Percentiles rank a stretch among this genome's conserved stretches.
phyloP scores from a whole-genome alignment of 306 rosid species.

The Elaeagnus macrophylla region DNA sequence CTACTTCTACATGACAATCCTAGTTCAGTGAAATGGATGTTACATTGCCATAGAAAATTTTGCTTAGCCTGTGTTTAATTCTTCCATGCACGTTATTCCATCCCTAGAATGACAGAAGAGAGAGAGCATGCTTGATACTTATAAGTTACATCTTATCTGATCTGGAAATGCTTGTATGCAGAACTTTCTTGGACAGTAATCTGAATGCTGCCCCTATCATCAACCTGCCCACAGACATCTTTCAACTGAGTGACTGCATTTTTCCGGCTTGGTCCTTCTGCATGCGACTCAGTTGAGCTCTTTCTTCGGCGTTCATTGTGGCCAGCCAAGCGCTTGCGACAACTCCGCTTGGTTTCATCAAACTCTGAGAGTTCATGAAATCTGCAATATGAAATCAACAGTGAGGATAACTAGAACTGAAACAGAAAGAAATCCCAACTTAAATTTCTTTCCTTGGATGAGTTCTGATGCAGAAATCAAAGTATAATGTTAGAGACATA shows the following conservation, averaged over 20 bases:
- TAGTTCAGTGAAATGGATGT: constrained; percentile 2
- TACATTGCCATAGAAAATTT: neutral
- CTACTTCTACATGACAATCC: constrained; percentile 1
- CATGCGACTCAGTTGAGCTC: constrained; percentile 36
- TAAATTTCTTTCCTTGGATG: neutral
- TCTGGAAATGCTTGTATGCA: constrained; percentile 37
- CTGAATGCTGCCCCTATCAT: constrained; percentile 44
- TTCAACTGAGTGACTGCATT: constrained; percentile 30
- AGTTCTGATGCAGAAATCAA: no score
- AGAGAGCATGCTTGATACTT: constrained; percentile 39
- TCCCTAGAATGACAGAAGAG: constrained; percentile 56
- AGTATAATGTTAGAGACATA: no score
- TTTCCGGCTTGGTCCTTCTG: constrained; percentile 46
- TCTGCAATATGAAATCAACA: constrained; percentile 23
- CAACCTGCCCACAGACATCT: constrained; percentile 36
- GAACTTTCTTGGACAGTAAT: constrained; percentile 34
- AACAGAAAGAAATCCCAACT: neutral
- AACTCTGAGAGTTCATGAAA: constrained; percentile 60
- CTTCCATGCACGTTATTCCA: constrained; percentile 2
- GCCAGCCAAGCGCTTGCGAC: constrained; percentile 64
- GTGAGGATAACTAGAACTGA: neutral
- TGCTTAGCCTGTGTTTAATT: constrained; percentile 8
- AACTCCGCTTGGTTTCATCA: constrained; percentile 59
- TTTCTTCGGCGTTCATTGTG: constrained; percentile 63
- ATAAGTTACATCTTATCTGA: constrained; percentile 24